phyloP scores from a whole-genome alignment of 192 early-diverging fungal species.

The Podila horticola region DNA sequence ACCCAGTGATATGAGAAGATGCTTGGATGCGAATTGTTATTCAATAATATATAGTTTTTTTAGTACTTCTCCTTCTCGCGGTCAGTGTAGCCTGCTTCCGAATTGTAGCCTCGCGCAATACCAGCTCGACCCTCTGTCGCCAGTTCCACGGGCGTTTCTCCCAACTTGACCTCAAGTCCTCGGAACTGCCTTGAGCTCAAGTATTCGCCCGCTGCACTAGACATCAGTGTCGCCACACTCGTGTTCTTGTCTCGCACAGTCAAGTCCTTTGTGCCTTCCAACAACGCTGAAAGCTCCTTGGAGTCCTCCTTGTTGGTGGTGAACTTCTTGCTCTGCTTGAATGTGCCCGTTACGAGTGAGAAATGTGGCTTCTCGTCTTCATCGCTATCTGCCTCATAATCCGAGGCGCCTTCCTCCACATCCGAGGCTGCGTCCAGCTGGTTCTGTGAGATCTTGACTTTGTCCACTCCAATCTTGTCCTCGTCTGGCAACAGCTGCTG shows the following conservation, averaged over 20 bases:
- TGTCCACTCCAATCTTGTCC: slow-evolving; percentile 50
- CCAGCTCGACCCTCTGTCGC: slow-evolving; percentile 85
- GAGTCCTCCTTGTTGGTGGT: slow-evolving; percentile 43
- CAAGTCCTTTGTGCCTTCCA: slow-evolving; percentile 57
- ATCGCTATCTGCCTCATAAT: slow-evolving; percentile 33
- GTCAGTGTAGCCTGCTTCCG: slow-evolving; percentile 30
- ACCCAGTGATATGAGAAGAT: no score
- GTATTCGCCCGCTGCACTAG: slow-evolving; percentile 74
- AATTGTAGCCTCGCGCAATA: slow-evolving; percentile 82
- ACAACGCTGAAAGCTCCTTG: slow-evolving; percentile 29
- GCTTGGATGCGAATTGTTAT: no score
- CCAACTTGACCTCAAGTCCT: slow-evolving; percentile 81
- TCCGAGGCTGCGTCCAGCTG: slow-evolving; percentile 51
- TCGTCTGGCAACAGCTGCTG: slow-evolving; percentile 63
- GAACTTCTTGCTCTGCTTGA: slow-evolving; percentile 68
- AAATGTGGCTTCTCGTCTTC: slow-evolving; percentile 86
- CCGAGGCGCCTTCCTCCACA: slow-evolving; percentile 23
- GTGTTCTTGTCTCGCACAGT: slow-evolving; percentile 65
- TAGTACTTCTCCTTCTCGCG: slow-evolving; percentile 47
- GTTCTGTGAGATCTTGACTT: slow-evolving; percentile 34
- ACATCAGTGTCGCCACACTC: slow-evolving; percentile 62
- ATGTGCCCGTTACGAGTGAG: slow-evolving; percentile 88
- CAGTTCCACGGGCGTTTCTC: slow-evolving; percentile 65
- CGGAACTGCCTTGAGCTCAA: slow-evolving; percentile 80
- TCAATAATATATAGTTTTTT: neutral